Evolutionary conservation across 2,329 filamentous ascomycete species (phyloP), one percentile per base, ranked within the genome.

Genomic region (Ophiostoma perfectum): DNA sequence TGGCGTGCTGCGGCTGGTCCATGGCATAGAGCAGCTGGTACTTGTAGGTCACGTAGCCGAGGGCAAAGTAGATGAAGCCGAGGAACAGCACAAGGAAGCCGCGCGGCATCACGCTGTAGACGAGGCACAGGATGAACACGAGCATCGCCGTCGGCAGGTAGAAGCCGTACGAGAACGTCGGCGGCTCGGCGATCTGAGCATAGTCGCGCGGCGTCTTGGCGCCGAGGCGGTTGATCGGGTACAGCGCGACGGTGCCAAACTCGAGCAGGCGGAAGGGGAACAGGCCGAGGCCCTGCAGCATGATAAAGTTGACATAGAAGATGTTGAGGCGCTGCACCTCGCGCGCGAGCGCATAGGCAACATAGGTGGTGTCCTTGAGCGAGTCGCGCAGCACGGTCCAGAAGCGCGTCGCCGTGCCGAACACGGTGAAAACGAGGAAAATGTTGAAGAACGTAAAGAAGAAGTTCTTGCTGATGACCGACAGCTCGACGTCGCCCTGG

Each of bases 371-470:
- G 76, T 97, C 92, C 73, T 86, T 88, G 68, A 97, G 83, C 9
- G 89, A 86, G 64, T 94, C 86, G 67, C 87, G 87, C 64, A 98
- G 82, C 66, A 90, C 85, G 16, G 68, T 72, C 78, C 88, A 88
- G 75, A 97, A 91, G 67, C 89, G 87, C 52, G 90, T 87, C 79
- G 91, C 92, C 4, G 93, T 92, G 67, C 90, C 91, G 63, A 96
- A 91, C 39, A 95, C 85, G 0, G 94, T 96, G 77, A 98, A 97
- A 62, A 98, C 87, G 66, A 98, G 86, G 79, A 99, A 99, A 69
- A 98, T 92, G 79, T 99, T 99, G 86, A 99, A 98, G 79, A 99
- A 99, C 9, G 91, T 93, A 77, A 99, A 99, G 83, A 98, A 97
- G 80, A 98, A 99, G 78, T 98, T 99, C 81, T 99, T 99, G 67